Percentiles rank a stretch among this genome's conserved stretches.
Evolutionary conservation across 257 asterid genomes (phyloP).

Genomic region (Solanum tacnaense): DNA sequence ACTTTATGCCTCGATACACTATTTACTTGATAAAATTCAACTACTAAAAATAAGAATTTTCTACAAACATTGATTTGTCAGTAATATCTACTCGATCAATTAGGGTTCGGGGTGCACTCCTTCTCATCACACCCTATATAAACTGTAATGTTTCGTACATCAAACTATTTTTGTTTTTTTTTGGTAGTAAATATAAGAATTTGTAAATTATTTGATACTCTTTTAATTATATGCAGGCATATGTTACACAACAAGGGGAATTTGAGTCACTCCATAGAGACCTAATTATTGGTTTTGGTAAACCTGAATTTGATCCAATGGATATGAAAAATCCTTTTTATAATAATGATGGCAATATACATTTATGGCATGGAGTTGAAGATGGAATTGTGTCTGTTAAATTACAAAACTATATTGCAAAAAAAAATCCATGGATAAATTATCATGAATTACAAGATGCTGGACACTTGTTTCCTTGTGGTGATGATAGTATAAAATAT

Average conservation of each 20-base stretch:
- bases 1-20: not conserved
- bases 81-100: not conserved
- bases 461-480: conserved; percentile 20
- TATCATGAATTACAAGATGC: conserved; percentile 24
- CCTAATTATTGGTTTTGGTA: conserved; percentile 56
- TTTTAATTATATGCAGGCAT: conserved; percentile 20
- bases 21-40: not conserved
- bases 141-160: not conserved
- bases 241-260: conserved; percentile 51
- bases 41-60: not conserved
- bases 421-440: conserved; percentile 58
- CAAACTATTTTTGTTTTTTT: fast-evolving
- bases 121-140: not conserved
- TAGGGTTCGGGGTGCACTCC: not conserved
- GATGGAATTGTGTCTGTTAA: conserved; percentile 58
- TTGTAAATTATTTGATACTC: not conserved
- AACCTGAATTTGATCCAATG: conserved; percentile 66
- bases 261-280: conserved; percentile 57
- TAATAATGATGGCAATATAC: conserved; percentile 38
- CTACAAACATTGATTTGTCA: not conserved
- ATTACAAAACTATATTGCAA: conserved; percentile 45
- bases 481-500: conserved; percentile 8
- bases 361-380: conserved; percentile 70
- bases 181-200: not conserved
- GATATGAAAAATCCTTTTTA: conserved; percentile 38